These are phyloP conservation scores for Coemansia asiatica DNA, from an alignment of 192 early-diverging fungal species.

Conservation along the genomic window DNA sequence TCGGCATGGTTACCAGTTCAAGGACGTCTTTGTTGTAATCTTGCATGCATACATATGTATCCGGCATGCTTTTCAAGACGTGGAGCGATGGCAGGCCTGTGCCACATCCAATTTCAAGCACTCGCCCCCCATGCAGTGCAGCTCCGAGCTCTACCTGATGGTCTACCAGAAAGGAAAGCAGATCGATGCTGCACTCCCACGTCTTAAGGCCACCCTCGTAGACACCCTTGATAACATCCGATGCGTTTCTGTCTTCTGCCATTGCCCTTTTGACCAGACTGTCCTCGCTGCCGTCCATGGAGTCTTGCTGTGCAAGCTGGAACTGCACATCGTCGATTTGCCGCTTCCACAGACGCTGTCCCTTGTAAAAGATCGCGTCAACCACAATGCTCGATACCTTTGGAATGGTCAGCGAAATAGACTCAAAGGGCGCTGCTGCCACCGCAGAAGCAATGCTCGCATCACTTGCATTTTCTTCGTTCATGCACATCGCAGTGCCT, in stretches of 20 bases:
- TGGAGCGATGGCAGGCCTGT: conserved; percentile 83
- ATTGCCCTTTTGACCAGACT: conserved; percentile 35
- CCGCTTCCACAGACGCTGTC: conserved; percentile 62
- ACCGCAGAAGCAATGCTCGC: background rate
- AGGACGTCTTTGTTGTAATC: conserved; percentile 93
- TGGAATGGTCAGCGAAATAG: conserved; percentile 31
- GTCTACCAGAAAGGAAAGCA: conserved; percentile 68
- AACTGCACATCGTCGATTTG: conserved; percentile 81
- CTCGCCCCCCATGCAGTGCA: conserved; percentile 1
- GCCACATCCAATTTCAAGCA: conserved; percentile 82
- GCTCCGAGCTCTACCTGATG: conserved; percentile 21
- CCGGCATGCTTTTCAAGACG: conserved; percentile 57
- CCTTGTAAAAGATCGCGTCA: conserved; percentile 38
- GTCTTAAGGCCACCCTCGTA: conserved; percentile 98
- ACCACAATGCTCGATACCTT: conserved; percentile 36
- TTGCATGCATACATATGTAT: conserved; percentile 73
- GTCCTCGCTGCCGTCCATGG: conserved; percentile 54
- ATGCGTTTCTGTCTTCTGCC: conserved; percentile 23
- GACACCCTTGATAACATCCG: conserved; percentile 83
- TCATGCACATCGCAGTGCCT: background rate
- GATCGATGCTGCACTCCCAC: conserved; percentile 93
- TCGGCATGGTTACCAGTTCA: conserved; percentile 85
- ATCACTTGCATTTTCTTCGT: background rate
- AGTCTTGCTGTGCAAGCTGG: conserved; percentile 75
- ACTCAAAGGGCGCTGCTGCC: conserved; percentile 18